phyloP scores from a whole-genome alignment of 495 filamentous ascomycete genomes.

The Coniosporium apollinis region DNA sequence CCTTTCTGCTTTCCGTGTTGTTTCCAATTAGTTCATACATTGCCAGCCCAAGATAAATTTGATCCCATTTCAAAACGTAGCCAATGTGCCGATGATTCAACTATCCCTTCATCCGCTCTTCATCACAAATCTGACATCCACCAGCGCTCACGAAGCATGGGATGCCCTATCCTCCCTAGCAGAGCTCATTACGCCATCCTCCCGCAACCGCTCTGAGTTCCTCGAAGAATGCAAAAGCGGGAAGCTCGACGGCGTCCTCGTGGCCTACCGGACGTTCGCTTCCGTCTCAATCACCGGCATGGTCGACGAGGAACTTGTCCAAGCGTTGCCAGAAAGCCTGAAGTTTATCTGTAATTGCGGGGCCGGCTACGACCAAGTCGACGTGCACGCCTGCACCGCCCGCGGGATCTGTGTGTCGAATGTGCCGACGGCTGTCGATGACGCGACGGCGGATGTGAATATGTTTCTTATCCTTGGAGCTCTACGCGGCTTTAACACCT shows the following conservation, averaged over 20 bases:
- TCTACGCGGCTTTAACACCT: conserved; percentile 48
- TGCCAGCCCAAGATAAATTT: background rate
- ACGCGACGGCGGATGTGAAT: conserved; percentile 62
- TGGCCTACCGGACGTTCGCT: conserved; percentile 60
- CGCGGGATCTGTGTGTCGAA: conserved; percentile 59
- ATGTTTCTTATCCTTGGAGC: conserved; percentile 68
- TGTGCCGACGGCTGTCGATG: conserved; percentile 62
- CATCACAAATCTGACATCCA: conserved; percentile 5
- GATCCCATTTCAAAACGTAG: background rate
- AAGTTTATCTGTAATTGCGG: conserved; percentile 45
- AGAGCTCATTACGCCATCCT: conserved; percentile 31
- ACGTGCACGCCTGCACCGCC: conserved; percentile 48
- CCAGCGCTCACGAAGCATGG: conserved; percentile 34
- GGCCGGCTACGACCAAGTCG: conserved; percentile 72
- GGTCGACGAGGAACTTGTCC: conserved; percentile 32
- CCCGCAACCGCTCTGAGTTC: conserved; percentile 48
- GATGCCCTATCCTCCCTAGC: conserved; percentile 31
- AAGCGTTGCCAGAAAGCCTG: conserved; percentile 43
- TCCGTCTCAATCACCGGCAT: conserved; percentile 49
- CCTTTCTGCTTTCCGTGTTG: too few relatives aligned
- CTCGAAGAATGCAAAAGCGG: conserved; percentile 54
- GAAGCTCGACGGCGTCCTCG: conserved; percentile 47
- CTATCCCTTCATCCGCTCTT: background rate
- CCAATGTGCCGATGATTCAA: background rate
- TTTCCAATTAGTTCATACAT: background rate